Evolutionary conservation across 2,329 filamentous ascomycete species (phyloP).

Genomic region (Penicillium sp.): DNA sequence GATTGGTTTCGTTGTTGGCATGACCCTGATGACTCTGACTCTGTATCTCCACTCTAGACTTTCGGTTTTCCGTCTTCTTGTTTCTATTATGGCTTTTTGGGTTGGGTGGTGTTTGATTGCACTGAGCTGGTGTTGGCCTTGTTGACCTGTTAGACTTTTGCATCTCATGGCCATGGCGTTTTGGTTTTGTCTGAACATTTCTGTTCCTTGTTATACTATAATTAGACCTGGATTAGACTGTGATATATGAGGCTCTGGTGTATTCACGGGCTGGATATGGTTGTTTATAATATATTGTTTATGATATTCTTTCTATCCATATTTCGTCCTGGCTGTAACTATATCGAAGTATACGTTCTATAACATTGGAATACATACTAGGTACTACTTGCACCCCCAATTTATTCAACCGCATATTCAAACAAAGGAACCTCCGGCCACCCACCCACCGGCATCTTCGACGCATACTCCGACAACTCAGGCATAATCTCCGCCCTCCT

Average conservation of each 20-base stretch:
- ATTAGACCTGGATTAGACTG: neutral
- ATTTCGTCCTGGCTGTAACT: no score
- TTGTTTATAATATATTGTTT: neutral
- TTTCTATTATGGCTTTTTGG: neutral
- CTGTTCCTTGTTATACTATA: neutral
- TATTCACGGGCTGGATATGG: neutral
- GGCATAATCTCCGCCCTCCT: neutral
- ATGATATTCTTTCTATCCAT: neutral
- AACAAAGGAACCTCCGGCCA: neutral
- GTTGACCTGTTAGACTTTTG: slow-evolving; percentile 4
- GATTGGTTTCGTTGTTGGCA: neutral
- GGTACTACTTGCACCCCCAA: no score
- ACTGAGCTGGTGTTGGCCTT: neutral
- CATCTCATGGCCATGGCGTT: slow-evolving; percentile 18
- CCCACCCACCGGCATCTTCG: neutral
- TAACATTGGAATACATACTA: no score
- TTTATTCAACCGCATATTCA: neutral
- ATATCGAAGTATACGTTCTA: no score
- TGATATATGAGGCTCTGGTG: neutral
- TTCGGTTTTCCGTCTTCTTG: neutral
- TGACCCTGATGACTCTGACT: slow-evolving; percentile 13
- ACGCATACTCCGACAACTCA: neutral
- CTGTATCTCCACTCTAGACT: slow-evolving; percentile 18
- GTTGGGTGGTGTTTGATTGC: neutral
- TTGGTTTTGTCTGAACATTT: neutral